Conservation (phyloP, 805 yeast genomes). For the Schwanniomyces occidentalis region DNA sequence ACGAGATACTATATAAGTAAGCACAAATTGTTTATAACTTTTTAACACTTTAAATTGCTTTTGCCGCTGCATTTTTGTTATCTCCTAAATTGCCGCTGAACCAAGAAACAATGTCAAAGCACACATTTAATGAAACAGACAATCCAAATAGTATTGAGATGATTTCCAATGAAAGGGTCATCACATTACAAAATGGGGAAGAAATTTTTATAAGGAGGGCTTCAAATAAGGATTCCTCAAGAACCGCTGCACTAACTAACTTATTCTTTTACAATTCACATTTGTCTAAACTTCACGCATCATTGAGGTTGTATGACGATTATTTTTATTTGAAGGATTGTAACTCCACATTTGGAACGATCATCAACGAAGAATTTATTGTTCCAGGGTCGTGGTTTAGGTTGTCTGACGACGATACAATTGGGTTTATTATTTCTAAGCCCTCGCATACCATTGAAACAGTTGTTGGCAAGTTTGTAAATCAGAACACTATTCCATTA, state of each 20-base stretch:
- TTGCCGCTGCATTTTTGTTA: no score
- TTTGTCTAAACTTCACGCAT: constrained; percentile 40
- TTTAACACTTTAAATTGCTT: no score
- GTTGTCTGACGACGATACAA: constrained; percentile 23
- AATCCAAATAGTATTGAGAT: no score
- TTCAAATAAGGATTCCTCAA: constrained; percentile 25
- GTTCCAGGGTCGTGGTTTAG: constrained; percentile 17
- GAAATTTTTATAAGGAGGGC: constrained; percentile 27
- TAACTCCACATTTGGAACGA: constrained; percentile 41
- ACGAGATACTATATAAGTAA: no score
- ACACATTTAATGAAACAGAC: no score
- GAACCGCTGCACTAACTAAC: constrained; percentile 28
- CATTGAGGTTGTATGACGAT: constrained; percentile 16
- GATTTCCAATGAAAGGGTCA: constrained; percentile 8
- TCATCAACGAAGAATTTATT: constrained; percentile 27
- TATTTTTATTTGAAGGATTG: constrained; percentile 27
- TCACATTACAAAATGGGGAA: constrained; percentile 14
- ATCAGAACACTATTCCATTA: constrained; percentile 14
- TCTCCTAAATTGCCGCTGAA: no score
- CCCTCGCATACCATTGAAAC: constrained; percentile 24
- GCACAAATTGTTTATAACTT: no score
- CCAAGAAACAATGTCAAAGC: no score
- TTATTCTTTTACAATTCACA: constrained; percentile 34
- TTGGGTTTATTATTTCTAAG: constrained; percentile 37
- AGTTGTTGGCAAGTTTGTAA: constrained; percentile 12